Evolutionary conservation across 192 early-diverging fungal genomes (phyloP), one percentile per base, ranked within the genome.

Genomic region (Coemansia erecta): DNA sequence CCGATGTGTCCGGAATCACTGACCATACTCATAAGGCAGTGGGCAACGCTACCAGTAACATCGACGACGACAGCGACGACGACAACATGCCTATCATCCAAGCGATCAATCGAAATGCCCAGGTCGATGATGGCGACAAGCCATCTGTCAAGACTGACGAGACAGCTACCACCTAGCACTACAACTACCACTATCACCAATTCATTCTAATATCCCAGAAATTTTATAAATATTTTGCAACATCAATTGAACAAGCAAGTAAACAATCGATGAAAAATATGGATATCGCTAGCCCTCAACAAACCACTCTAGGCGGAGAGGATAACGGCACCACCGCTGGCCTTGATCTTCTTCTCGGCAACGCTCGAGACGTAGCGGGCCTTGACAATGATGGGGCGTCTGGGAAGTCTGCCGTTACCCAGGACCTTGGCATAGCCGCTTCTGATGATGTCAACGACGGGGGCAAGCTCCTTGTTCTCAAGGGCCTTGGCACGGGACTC

Each of bases 281-380:
- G 26, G 46, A 56, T 45, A 35, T 10, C 39, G 33, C 58, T 60
- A 48, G 40, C 40, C 43, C 52, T 57, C 44, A 48, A 28, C 50
- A 48, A 48, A 18, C 19, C 46, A 41, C 46, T 45, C 73, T 81
- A 82, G 53, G 71, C 80, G 42, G 75, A 61, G 42, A 82, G 75
- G 48, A 82, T 56, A 58, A 82, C 81, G 39, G 73, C 87, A 81
- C 97, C 97, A 84, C 97, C 97, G 70, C 85, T 94, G 71, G 84
- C 89, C 84, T 96, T 92, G 86, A 98, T 97, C 93, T 98, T 98
- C 84, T 95, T 85, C 87, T 98, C 97, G 47, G 97, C 97, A 69
- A 82, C 77, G 76, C 86, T 84, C 76, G 89, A 92, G 72, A 98
- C 92, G 63, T 85, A 93, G 57, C 94, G 86, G 63, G 97, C 85